Evolutionary conservation across 345 rosid species (phyloP), one percentile per base, ranked within the genome.

Genomic region (Brassica juncea): DNA sequence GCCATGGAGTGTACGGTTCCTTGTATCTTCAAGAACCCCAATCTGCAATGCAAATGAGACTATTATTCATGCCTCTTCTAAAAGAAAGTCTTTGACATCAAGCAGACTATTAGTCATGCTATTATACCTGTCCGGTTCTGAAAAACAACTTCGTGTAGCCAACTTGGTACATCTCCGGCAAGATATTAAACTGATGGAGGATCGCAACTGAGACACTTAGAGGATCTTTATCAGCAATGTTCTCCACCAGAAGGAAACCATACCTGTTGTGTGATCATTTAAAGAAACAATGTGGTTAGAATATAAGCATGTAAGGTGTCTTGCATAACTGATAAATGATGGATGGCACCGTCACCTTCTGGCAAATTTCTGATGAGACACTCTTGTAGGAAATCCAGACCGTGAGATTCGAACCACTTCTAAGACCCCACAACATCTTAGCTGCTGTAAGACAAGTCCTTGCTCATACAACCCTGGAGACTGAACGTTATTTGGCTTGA

Each of bases 151-250:
- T 95, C 30, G 98, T 95, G 86, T 93, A 95, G 77, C 99, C 98
- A 85, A 93, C 99, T 90, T 93, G 98, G 84, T 93, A 93, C 98
- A 95, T 93, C 89, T 95, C 99, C 2, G 98, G 98, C 86, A 91
- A 87, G 76, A 95, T 91, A 79, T 90, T 87, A 67, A 95, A 93
- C 81, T 95, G 99, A 83, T 95, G 98, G 82, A 95, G 99, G 81
- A 95, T 95, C 42, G 99, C 99, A 82, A 95, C 97, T 30, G 99
- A 93, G 71, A 95, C 97, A 73, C 93, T 85, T 68, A 95, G 94
- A 54, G 99, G 95, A 78, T 95, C 99, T 86, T 86, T 92, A 47
- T 94, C 86, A 54, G 94, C 89, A 75, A 85, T 86, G 76, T 83
- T 86, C 78, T 88, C 97, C 87, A 91, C 80, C 80, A 95, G 85